Conservation (phyloP, 768 basidiomycete species). For the Mycena sanguinolenta region DNA sequence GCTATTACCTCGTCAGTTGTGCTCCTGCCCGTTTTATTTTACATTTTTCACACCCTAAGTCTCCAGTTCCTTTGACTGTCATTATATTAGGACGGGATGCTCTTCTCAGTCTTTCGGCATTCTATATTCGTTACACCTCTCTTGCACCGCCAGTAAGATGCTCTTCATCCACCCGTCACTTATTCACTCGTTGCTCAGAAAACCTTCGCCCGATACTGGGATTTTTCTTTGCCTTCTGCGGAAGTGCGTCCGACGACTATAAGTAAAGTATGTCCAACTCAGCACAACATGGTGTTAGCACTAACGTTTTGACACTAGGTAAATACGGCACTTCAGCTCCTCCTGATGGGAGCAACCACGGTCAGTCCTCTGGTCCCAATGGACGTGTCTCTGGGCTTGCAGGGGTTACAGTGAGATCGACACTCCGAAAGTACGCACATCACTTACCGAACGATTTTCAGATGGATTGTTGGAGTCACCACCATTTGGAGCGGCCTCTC, state of each 20-base stretch:
- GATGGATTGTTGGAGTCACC: constrained; percentile 89
- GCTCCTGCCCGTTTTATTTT: background rate
- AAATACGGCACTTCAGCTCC: constrained; percentile 93
- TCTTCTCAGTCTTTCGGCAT: constrained; percentile 86
- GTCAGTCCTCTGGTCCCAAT: constrained; percentile 82
- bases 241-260: constrained; percentile 95
- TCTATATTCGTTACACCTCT: constrained; percentile 93
- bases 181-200: constrained; percentile 62
- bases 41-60: constrained; percentile 12
- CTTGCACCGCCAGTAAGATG: constrained; percentile 85
- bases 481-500: constrained; percentile 94
- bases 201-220: constrained; percentile 95
- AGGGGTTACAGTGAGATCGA: constrained; percentile 79
- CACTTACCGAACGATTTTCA: constrained; percentile 45
- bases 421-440: background rate
- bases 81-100: constrained; percentile 93
- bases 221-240: constrained; percentile 94
- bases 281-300: constrained; percentile 2
- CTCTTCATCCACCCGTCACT: constrained; percentile 11
- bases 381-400: constrained; percentile 67
- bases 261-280: constrained; percentile 76
- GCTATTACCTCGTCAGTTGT: constrained; percentile 81
- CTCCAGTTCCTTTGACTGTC: constrained; percentile 83
- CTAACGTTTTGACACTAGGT: constrained; percentile 62
- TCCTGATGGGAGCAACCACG: constrained; percentile 92